A percentile compares a stretch with the other conserved stretches of the same genome.
phyloP scores from a whole-genome alignment of 768 basidiomycete species.

The Rhizopogon roseolus region DNA sequence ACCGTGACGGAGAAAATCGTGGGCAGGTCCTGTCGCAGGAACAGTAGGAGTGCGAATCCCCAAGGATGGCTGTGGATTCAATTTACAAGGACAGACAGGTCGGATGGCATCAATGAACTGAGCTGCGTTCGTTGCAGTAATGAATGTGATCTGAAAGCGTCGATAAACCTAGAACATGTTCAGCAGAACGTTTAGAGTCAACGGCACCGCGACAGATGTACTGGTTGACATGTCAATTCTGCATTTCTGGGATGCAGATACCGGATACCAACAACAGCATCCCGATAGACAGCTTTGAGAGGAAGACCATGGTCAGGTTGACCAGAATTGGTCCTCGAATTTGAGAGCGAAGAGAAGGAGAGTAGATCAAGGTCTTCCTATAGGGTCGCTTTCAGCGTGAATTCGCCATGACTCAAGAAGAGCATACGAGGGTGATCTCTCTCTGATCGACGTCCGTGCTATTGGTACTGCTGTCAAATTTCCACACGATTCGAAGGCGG shows the following conservation, averaged over 20 bases:
- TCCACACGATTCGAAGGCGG: slow-evolving; percentile 62
- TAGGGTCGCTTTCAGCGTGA: slow-evolving; percentile 3
- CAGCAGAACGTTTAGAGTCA: neutral
- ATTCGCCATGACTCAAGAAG: slow-evolving; percentile 6
- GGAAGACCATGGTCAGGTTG: slow-evolving; percentile 53
- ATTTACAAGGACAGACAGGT: slow-evolving; percentile 71
- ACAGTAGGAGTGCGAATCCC: slow-evolving; percentile 14
- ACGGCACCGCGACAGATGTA: slow-evolving; percentile 11
- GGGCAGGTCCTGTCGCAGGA: neutral
- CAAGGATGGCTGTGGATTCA: slow-evolving; percentile 35
- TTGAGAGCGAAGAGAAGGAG: slow-evolving; percentile 50
- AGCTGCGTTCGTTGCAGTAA: slow-evolving; percentile 39
- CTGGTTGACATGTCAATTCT: slow-evolving; percentile 25
- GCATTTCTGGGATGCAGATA: slow-evolving; percentile 52
- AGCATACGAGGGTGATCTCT: slow-evolving; percentile 66
- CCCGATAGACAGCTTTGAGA: slow-evolving; percentile 78
- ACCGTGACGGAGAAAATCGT: slow-evolving; percentile 11
- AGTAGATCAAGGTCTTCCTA: slow-evolving; percentile 80
- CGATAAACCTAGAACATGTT: slow-evolving; percentile 50
- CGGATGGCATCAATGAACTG: slow-evolving; percentile 62
- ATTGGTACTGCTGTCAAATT: slow-evolving; percentile 35
- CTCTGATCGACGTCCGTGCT: slow-evolving; percentile 38
- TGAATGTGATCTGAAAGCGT: slow-evolving; percentile 74
- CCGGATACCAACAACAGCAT: slow-evolving; percentile 67
- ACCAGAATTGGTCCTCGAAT: slow-evolving; percentile 21